Evolutionary conservation across 2,329 filamentous ascomycete genomes (phyloP), one percentile per base, ranked within the genome.

Genomic region (Chaetomium olivaceum): DNA sequence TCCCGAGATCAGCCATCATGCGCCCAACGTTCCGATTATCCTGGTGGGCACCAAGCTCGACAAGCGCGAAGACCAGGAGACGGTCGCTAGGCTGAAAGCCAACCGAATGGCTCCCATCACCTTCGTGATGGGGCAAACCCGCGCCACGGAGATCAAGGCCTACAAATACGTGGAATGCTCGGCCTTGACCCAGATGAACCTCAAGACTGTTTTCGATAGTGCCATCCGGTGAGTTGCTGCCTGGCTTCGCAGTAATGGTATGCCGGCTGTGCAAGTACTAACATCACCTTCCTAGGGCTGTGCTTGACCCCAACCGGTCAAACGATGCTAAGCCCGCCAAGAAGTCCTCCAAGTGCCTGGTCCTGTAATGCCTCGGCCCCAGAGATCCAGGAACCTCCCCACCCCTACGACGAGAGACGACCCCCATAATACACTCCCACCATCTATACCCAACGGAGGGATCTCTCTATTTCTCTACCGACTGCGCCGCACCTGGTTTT

Each of bases 111-210:
- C 95, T 73, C 92, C 95, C n/a, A 93, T 98, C 67, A 90, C 92
- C 62, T 98, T 96, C 79, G 92, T 97, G 78, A 91, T 96, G 79
- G 95, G 93, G 48, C 84, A 97, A 69, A 82, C 89, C 70, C 91
- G 94, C 70, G 92, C 93, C 69, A 96, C 96, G 82, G 93, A 97
- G 74, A 97, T 99, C 80, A 90, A 88, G 76, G 94, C 95, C 55
- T 91, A 95, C 81, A 98, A 97, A 82, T 99, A 99, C 80, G 86
- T 98, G 51, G 95, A 99, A 81, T 99, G 95, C 82, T 98, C 95
- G 61, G 95, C 95, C 57, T 83, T 99, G 72, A 99, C 95, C 46
- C 95, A 98, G 83, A 86, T 94, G 75, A 97, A 97, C 79, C 80
- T 99, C 73, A 99, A 99, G 89, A 96, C 92, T 74, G 95, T 99